Percentiles rank a stretch among this genome's conserved stretches.
Conservation (phyloP, 192 early-diverging fungal species). For the Mortierella alpina region DNA sequence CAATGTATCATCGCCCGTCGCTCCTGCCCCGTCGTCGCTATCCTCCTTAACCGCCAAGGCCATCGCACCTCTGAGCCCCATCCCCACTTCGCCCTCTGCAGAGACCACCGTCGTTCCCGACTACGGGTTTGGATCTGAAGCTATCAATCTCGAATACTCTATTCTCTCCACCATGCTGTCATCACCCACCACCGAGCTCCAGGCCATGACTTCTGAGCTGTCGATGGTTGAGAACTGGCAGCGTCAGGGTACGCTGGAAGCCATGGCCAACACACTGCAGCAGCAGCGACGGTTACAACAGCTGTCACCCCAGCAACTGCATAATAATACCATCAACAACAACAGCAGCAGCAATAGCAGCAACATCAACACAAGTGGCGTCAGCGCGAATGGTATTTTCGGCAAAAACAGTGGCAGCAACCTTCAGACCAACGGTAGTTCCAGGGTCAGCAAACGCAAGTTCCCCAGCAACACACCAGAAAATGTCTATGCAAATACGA, state of each 20-base stretch:
- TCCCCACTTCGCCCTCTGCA: conserved; percentile 5
- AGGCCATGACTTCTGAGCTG: conserved; percentile 54
- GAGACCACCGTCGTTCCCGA: conserved; percentile 14
- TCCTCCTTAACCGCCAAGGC: conserved; percentile 22
- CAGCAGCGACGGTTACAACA: conserved; percentile 41
- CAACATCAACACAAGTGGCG: background rate
- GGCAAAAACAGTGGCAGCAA: conserved; percentile 16
- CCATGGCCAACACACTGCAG: conserved; percentile 50
- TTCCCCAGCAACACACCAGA: conserved; percentile 60
- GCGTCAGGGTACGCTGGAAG: conserved; percentile 46
- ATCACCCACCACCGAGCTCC: conserved; percentile 33
- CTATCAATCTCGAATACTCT: conserved; percentile 90
- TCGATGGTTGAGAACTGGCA: conserved; percentile 55
- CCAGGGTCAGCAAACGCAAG: conserved; percentile 48
- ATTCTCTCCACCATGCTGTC: conserved; percentile 90
- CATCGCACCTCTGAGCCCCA: background rate
- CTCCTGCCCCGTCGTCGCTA: conserved; percentile 20
- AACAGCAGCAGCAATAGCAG: conserved; percentile 22
- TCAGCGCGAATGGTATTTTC: conserved; percentile 3
- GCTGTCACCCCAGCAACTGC: background rate
- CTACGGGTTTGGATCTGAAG: conserved; percentile 86
- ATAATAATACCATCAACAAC: conserved; percentile 9
- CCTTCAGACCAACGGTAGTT: background rate
- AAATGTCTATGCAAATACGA: conserved; percentile 84
- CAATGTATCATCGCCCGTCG: conserved; percentile 27